Conservation (phyloP, 176 grass and related monocot genomes). For the Phyllostachys edulis region DNA sequence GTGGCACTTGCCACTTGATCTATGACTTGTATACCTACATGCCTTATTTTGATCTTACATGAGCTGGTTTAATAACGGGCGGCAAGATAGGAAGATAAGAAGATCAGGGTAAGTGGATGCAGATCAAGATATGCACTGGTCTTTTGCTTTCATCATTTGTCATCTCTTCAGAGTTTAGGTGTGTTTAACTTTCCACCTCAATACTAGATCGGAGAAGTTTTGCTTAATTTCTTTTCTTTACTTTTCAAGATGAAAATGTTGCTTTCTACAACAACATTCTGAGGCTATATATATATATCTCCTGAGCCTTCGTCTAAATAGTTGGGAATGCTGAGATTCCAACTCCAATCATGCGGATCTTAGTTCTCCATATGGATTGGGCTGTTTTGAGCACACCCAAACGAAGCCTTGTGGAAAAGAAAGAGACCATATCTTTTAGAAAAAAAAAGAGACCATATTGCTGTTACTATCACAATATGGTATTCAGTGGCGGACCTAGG, state of each 20-base stretch:
- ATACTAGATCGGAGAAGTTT: not conserved
- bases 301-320: not conserved
- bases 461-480: no score
- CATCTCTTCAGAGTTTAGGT: not conserved
- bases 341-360: not conserved
- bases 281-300: no score
- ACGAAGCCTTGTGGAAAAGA: no score
- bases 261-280: not conserved
- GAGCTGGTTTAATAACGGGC: not conserved
- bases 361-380: no score
- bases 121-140: not conserved
- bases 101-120: not conserved
- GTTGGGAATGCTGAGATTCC: not conserved
- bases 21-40: not conserved
- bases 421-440: no score
- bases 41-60: not conserved
- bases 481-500: no score
- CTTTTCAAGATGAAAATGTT: not conserved
- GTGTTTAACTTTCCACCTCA: not conserved
- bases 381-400: no score
- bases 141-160: not conserved
- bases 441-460: no score
- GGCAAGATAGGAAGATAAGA: no score
- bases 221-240: not conserved
- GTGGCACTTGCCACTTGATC: not conserved